These are phyloP conservation scores for Mycena floridula DNA, from an alignment of 768 basidiomycete species.

Conservation along the genomic window DNA sequence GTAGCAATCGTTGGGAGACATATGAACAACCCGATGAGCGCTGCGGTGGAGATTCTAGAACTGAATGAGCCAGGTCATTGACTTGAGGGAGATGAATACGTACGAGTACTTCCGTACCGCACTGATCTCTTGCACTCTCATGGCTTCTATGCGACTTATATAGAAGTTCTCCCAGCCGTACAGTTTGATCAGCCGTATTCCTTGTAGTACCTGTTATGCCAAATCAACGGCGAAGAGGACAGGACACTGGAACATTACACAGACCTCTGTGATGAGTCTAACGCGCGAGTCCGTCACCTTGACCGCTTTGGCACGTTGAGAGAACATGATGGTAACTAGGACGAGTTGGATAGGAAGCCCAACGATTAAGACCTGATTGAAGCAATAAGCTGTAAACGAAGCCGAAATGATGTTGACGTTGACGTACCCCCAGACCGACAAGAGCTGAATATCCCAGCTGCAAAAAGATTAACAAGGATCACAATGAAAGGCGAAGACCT, in stretches of 20 bases:
- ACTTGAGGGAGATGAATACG: not conserved
- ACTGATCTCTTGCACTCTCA: constrained; percentile 33
- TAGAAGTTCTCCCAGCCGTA: constrained; percentile 58
- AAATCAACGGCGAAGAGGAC: too few relatives aligned
- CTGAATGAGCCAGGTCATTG: too few relatives aligned
- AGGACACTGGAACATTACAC: too few relatives aligned
- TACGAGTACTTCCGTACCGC: constrained; percentile 23
- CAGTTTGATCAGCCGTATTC: constrained; percentile 59
- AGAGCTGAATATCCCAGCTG: constrained; percentile 66
- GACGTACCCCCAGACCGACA: constrained; percentile 47
- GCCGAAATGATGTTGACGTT: constrained; percentile 4
- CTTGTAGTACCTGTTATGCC: constrained; percentile 54
- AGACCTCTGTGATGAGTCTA: constrained; percentile 57
- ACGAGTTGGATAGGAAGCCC: constrained; percentile 45
- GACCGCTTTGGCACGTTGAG: constrained; percentile 48
- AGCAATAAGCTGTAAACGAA: not conserved
- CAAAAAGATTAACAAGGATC: not conserved
- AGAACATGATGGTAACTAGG: constrained; percentile 46
- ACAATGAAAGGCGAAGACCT: constrained; percentile 9
- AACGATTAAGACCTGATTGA: constrained; percentile 5
- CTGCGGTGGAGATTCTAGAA: constrained; percentile 17
- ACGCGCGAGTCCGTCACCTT: constrained; percentile 64
- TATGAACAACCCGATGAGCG: constrained; percentile 20
- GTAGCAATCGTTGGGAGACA: constrained; percentile 34
- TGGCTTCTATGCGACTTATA: constrained; percentile 29